phyloP scores from a whole-genome alignment of 768 basidiomycete genomes.

The Tephrocybe rancida region DNA sequence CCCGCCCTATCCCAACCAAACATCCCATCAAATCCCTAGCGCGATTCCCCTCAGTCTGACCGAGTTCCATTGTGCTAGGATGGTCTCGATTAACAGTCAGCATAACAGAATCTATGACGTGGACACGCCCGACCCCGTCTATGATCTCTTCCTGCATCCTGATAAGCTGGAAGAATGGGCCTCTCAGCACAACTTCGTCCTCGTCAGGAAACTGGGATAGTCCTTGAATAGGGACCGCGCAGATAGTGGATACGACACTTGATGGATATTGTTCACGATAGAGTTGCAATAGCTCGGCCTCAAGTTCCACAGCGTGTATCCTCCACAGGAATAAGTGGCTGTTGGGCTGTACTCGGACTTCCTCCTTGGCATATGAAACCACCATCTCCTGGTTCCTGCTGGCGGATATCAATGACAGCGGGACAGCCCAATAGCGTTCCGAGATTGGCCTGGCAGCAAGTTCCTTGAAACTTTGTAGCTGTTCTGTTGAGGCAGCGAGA shows the following conservation, averaged over 20 bases:
- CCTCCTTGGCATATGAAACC: slow-evolving; percentile 14
- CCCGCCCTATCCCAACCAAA: slow-evolving; percentile 20
- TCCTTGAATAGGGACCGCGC: slow-evolving; percentile 22
- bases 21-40: slow-evolving; percentile 19
- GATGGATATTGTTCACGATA: slow-evolving; percentile 20
- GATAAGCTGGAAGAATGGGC: slow-evolving; percentile 25
- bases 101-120: slow-evolving; percentile 21
- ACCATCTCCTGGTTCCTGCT: slow-evolving; percentile 17
- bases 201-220: slow-evolving; percentile 22
- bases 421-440: slow-evolving; percentile 25
- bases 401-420: slow-evolving; percentile 21
- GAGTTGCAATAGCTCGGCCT: slow-evolving; percentile 9
- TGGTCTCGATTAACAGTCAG: slow-evolving; percentile 24
- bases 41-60: slow-evolving; percentile 14
- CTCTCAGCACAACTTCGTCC: slow-evolving; percentile 22
- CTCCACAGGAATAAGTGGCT: slow-evolving; percentile 18
- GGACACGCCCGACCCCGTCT: slow-evolving; percentile 4
- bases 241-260: slow-evolving; percentile 22
- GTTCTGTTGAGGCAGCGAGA: slow-evolving; percentile 15
- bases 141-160: slow-evolving; percentile 15
- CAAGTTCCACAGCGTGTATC: slow-evolving; percentile 20
- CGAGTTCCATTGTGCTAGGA: slow-evolving; percentile 25
- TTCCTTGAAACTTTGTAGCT: slow-evolving; percentile 16
- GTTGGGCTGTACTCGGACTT: slow-evolving; percentile 5
- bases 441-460: slow-evolving; percentile 19